Evolutionary conservation across 129 eudicot genomes (phyloP), one percentile per base, ranked within the genome.

Genomic region (Solidago caesia): DNA sequence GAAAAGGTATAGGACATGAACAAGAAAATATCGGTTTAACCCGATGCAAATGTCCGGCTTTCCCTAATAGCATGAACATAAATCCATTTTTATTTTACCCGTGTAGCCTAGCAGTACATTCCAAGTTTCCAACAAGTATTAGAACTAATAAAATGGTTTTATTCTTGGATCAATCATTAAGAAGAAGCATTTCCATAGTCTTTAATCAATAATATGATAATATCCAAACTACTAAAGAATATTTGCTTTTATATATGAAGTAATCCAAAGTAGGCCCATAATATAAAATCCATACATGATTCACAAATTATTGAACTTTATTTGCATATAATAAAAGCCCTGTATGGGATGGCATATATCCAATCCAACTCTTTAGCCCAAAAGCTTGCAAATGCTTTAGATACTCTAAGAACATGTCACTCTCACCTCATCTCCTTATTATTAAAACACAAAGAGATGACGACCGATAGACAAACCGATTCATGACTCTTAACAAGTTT

Each of bases 351-450:
- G 39, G 1, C 39, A 33, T 33, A 33, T 33, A 5, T 49, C 8
- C 45, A 44, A 45, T 59, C 57, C n/a, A 45, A 11, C 53, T 47
- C 45, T 77, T 33, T 26, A 80, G 83, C 83, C 83, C 83, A 80
- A 62, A 33, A 65, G 62, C 75, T 33, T 52, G 48, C n/a, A 4
- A 33, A 33, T 33, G 3, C 39, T 33, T 27, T 47, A 15, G 2
- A 14, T 29, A 57, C 71, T 52, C 64, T 56, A 41, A 41, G 4
- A 56, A 56, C 56, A 57, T 56, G 67, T 76, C 59, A 57, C 68
- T 76, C 74, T 44, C 11, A 8, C 53, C 74, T 65, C 11, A 8
- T 66, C 74, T 65, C 67, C 59, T 64, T 63, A 72, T 42, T 62
- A 64, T 8, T 25, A 27, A 61, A 25, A 25, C 13, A 72, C 15